Evolutionary conservation across 768 basidiomycete genomes (phyloP).

Genomic region (Mycena sanguinolenta): DNA sequence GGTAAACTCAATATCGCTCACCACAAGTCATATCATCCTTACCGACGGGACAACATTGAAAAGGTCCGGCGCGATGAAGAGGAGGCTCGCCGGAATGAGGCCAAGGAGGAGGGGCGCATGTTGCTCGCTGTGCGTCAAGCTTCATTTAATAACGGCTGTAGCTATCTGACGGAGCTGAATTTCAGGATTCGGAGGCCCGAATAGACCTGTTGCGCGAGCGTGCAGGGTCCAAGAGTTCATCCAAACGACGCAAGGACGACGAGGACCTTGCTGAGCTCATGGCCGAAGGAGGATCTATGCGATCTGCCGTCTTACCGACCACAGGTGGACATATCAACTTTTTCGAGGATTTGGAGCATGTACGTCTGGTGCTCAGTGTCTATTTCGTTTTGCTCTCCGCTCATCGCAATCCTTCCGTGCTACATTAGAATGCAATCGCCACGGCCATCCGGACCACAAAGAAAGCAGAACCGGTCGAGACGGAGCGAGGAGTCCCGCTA

Average conservation of each 20-base stretch:
- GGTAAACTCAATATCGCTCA: constrained; percentile 93
- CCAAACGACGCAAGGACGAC: constrained; percentile 53
- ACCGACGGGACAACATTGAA: no score
- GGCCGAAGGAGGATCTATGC: constrained; percentile 43
- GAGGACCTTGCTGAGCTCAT: constrained; percentile 47
- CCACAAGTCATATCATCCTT: constrained; percentile 91
- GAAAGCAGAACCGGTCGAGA: constrained; percentile 62
- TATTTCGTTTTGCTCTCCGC: background rate
- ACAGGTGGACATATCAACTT: constrained; percentile 84
- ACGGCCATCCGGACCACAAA: constrained; percentile 64
- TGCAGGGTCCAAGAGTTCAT: constrained; percentile 61
- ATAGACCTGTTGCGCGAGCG: constrained; percentile 73
- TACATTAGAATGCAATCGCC: constrained; percentile 63
- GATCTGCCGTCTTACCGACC: constrained; percentile 55
- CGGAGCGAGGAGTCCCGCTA: constrained; percentile 79
- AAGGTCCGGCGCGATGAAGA: constrained; percentile 86
- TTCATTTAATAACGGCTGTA: constrained; percentile 50
- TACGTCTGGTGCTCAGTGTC: no score
- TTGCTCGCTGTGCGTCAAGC: constrained; percentile 70
- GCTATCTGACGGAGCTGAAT: no score
- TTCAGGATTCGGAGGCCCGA: constrained; percentile 89
- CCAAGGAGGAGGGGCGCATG: constrained; percentile 77
- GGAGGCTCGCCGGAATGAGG: constrained; percentile 75
- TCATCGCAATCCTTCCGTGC: background rate
- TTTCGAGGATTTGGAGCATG: constrained; percentile 86